Evolutionary conservation across 129 eudicot genomes (phyloP), one percentile per base, ranked within the genome.

Genomic region (Artemisia argyi): DNA sequence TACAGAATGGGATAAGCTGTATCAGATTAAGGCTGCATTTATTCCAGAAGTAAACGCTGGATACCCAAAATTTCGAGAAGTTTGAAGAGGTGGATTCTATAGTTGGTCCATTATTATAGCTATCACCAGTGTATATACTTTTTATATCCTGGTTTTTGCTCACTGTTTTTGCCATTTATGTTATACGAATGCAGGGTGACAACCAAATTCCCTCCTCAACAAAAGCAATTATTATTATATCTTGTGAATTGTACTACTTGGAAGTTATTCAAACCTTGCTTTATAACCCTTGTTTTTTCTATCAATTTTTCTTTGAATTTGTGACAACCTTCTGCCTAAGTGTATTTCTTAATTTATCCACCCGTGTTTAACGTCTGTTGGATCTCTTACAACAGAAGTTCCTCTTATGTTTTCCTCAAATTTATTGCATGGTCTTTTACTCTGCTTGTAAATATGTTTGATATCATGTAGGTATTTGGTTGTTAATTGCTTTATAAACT

Each of bases 1-100:
- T 18, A 77, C 78, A 55, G 87, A 89, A 59, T 92, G 98, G 98
- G 95, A 89, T 19, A 85, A 87, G 57, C 60, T 89, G 74, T 92
- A 92, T 82, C 83, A 89, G 75, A 83, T 83, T 79, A 73, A 89
- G 81, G 98, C 98, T 57, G 98, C 98, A 35, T 92, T 92, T 80
- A 87, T 89, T 80, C 98, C 98, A 11, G 98, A 92, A 87, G 98
- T 92, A 69, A 92, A 92, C 69, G 98, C 73, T 92, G 81, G 98
- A 92, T 80, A 92, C 98, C 65, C 98, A 92, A 79, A 92, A 92
- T 77, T 92, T 92, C 66, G 98, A 92, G 78, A 92, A 92, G 83
- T 92, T 92, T 73, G 98, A 92, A 63, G 97, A 92, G 97, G 97
- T 79, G 8, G 35, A 42, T 71, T 65, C 9, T 44, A 54, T 71